Conservation (phyloP, 441 rosid species). For the Euphorbia corollata region DNA sequence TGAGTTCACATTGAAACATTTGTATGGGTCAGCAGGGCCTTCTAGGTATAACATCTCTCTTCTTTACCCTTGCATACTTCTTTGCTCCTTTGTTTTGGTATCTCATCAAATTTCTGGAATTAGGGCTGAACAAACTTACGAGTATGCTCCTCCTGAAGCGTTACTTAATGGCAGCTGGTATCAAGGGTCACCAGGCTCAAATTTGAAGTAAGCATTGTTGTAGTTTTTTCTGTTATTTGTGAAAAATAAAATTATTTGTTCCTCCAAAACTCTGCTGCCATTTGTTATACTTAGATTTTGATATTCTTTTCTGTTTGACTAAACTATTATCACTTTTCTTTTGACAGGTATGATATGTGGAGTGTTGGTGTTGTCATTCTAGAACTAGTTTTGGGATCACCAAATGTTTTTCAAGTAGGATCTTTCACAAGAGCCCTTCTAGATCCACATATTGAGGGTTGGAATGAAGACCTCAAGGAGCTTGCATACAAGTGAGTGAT, state of each 20-base stretch:
- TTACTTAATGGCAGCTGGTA: slow-evolving; percentile 79
- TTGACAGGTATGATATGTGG: slow-evolving; percentile 91
- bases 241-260: not conserved
- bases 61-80: slow-evolving; percentile 16
- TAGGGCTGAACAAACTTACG: slow-evolving; percentile 93
- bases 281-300: not conserved
- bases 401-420: slow-evolving; percentile 77
- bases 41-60: slow-evolving; percentile 54
- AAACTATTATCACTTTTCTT: slow-evolving; percentile 11
- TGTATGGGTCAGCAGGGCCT: slow-evolving; percentile 83
- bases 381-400: slow-evolving; percentile 89
- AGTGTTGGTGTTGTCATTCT: slow-evolving; percentile 90
- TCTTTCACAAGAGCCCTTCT: slow-evolving; percentile 64
- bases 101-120: slow-evolving; percentile 18
- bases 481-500: slow-evolving; percentile 81
- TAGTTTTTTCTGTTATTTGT: slow-evolving; percentile 8
- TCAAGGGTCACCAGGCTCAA: slow-evolving; percentile 47
- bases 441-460: slow-evolving; percentile 79
- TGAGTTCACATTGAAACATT: slow-evolving; percentile 73
- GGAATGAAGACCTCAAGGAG: slow-evolving; percentile 81
- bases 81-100: slow-evolving; percentile 5
- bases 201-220: slow-evolving; percentile 46
- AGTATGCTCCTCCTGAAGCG: slow-evolving; percentile 90
- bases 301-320: slow-evolving; percentile 9
- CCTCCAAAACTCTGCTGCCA: not conserved